These are phyloP conservation scores for Cryphonectria parasitica DNA, from an alignment of 2,329 filamentous ascomycete species.

Conservation along the genomic window DNA sequence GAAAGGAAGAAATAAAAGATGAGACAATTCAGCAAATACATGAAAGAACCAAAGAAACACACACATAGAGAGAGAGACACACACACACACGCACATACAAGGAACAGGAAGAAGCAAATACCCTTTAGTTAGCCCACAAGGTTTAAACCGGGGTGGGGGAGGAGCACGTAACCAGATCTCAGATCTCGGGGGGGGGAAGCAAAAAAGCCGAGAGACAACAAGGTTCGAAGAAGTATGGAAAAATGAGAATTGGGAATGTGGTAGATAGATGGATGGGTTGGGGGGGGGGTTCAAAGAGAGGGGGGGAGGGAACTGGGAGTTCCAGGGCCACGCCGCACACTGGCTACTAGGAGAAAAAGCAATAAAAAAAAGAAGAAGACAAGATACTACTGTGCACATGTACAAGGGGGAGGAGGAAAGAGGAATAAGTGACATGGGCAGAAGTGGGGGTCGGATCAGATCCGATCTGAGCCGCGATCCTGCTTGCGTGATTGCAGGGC, in stretches of 20 bases:
- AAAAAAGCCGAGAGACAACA: not conserved
- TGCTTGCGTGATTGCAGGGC: not conserved
- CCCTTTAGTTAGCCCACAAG: not conserved
- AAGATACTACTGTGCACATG: too few species aligned
- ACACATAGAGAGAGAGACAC: not conserved
- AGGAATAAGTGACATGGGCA: not conserved
- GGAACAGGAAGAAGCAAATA: not conserved
- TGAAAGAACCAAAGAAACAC: too few species aligned
- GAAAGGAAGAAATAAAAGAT: not conserved
- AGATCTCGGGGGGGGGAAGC: not conserved
- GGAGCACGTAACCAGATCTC: not conserved
- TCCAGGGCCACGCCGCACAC: too few species aligned
- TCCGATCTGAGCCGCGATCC: not conserved
- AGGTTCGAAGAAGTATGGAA: not conserved
- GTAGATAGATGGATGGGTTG: not conserved
- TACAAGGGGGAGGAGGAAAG: not conserved
- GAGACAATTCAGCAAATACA: not conserved
- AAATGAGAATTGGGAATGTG: too few species aligned
- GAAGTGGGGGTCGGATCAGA: not conserved
- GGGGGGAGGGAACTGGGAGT: too few species aligned
- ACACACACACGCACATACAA: not conserved
- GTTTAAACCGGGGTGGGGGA: not conserved
- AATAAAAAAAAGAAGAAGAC: not conserved
- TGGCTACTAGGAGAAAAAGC: not conserved
- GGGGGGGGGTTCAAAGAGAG: not conserved